Percentiles rank a stretch among this genome's conserved stretches.
phyloP scores from a whole-genome alignment of 257 asterid genomes.

The Eucommia ulmoides region DNA sequence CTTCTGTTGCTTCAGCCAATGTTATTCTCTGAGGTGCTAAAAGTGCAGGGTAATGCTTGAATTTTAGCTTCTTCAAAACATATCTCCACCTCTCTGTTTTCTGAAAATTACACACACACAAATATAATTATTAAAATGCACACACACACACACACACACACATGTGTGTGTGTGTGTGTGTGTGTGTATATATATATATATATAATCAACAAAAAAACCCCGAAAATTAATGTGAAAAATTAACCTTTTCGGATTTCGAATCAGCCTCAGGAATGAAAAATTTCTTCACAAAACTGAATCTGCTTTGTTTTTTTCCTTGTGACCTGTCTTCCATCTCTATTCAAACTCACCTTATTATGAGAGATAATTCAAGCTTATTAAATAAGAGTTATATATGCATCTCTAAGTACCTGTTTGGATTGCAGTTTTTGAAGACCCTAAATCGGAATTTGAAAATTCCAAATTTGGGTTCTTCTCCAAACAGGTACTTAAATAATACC shows the following conservation, averaged over 20 bases:
- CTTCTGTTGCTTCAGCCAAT: conserved; percentile 45
- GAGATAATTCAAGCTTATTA: too few relatives aligned
- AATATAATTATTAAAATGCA: background rate
- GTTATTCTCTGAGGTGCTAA: conserved; percentile 33
- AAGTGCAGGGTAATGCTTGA: conserved; percentile 40
- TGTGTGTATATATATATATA: background rate
- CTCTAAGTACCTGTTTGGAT: too few relatives aligned
- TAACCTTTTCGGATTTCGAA: conserved; percentile 49
- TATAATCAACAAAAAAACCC: conserved; percentile 3
- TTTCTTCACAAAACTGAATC: conserved; percentile 63
- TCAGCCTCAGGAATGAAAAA: conserved; percentile 46
- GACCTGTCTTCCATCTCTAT: conserved; percentile 2
- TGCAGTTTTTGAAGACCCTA: too few relatives aligned
- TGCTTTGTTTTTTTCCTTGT: conserved; percentile 54
- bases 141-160: background rate
- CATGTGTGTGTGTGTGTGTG: background rate
- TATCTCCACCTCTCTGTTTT: conserved; percentile 49
- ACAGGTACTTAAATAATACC: too few relatives aligned
- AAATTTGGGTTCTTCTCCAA: too few relatives aligned
- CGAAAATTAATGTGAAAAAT: background rate
- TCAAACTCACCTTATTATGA: background rate
- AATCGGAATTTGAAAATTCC: too few relatives aligned
- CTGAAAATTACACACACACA: conserved; percentile 15
- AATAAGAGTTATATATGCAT: too few relatives aligned
- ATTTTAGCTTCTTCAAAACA: conserved; percentile 34